These are phyloP conservation scores for Helicostylum pulchrum DNA, from an alignment of 192 early-diverging fungal species.

Conservation along the genomic window DNA sequence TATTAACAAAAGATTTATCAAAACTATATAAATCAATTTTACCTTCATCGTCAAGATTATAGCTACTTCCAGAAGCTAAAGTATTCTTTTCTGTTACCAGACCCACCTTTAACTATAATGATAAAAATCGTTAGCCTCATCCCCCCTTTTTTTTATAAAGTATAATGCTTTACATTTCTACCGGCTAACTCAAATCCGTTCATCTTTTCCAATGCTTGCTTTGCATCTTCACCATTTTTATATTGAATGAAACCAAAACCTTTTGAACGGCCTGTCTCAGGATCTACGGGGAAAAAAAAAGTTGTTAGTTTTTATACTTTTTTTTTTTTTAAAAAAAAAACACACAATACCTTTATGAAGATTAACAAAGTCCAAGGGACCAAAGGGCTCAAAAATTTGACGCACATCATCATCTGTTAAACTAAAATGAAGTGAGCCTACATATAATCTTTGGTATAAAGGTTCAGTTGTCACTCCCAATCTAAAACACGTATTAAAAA, in stretches of 20 bases:
- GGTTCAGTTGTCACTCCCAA: constrained; percentile 35
- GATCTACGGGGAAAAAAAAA: constrained; percentile 23
- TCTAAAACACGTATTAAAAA: constrained; percentile 8
- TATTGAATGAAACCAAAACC: constrained; percentile 81
- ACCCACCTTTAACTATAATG: constrained; percentile 68
- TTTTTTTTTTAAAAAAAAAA: background rate
- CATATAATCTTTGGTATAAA: constrained; percentile 59
- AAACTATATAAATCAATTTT: background rate
- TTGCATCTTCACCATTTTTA: constrained; percentile 66
- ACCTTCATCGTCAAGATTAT: constrained; percentile 50
- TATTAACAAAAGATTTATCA: background rate
- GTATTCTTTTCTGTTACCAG: constrained; percentile 63
- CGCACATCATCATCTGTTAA: constrained; percentile 73
- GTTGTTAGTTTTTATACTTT: background rate
- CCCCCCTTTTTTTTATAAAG: background rate
- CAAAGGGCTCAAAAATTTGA: constrained; percentile 81
- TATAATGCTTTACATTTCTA: constrained; percentile 47
- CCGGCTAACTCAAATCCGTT: constrained; percentile 83
- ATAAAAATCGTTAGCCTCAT: background rate
- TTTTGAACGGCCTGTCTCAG: constrained; percentile 67
- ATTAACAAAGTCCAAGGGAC: constrained; percentile 77
- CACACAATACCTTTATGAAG: constrained; percentile 57
- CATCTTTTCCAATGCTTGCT: constrained; percentile 75
- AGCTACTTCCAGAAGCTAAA: constrained; percentile 31
- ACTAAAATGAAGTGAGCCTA: constrained; percentile 59